phyloP scores from a whole-genome alignment of 2,329 filamentous ascomycete genomes.

The Lasiodiplodia gonubiensis region DNA sequence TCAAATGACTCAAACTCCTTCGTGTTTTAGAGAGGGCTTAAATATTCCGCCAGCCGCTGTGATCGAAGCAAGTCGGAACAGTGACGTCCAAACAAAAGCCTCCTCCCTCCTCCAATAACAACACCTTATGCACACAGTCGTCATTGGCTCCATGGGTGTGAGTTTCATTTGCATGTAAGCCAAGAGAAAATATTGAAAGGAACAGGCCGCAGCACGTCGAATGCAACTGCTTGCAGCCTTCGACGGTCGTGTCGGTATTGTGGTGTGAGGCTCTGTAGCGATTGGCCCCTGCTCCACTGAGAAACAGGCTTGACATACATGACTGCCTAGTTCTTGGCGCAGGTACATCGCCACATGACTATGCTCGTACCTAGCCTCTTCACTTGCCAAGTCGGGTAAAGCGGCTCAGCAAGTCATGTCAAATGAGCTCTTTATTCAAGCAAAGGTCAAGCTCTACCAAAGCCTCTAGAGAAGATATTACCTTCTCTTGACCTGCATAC shows the following conservation, averaged over 20 bases:
- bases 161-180: neutral
- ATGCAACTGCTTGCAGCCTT: neutral
- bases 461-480: neutral
- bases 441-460: slow-evolving; percentile 2
- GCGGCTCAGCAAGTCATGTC: neutral
- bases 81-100: neutral
- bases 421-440: neutral
- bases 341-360: neutral
- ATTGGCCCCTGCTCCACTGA: neutral
- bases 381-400: slow-evolving; percentile 22
- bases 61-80: too few relatives aligned
- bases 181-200: neutral
- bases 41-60: too few relatives aligned
- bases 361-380: neutral
- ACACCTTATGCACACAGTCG: neutral
- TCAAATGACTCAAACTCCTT: too few relatives aligned
- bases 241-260: neutral
- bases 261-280: neutral
- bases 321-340: neutral
- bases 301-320: neutral
- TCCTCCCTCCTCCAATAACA: neutral
- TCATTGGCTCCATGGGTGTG: neutral
- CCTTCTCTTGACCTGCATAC: neutral
- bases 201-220: neutral
- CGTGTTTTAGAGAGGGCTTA: too few relatives aligned